phyloP scores from a whole-genome alignment of 257 asterid genomes.

The Solanum ossicruentum region DNA sequence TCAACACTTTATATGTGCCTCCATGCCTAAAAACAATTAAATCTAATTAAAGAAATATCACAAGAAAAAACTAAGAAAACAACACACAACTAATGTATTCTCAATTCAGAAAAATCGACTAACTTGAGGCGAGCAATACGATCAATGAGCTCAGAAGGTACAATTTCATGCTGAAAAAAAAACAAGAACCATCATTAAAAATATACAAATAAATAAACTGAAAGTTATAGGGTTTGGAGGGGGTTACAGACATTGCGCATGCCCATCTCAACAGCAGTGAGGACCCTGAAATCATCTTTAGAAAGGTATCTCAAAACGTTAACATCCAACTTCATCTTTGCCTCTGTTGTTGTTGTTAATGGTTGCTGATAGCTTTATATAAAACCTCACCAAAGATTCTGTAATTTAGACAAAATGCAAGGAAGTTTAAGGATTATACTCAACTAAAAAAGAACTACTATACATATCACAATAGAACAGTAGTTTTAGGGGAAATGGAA shows the following conservation, averaged over 20 bases:
- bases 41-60: not conserved
- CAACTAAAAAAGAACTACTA: not conserved
- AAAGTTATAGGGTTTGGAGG: not conserved
- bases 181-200: not conserved
- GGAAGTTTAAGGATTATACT: not conserved
- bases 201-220: not conserved
- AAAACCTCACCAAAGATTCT: not conserved
- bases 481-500: not conserved
- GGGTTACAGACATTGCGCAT: constrained; percentile 66
- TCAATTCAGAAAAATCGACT: not conserved
- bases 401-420: not conserved
- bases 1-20: constrained; percentile 91
- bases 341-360: not conserved
- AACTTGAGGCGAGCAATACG: constrained; percentile 82
- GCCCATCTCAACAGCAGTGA: constrained; percentile 96
- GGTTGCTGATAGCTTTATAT: not conserved
- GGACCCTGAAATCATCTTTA: constrained; percentile 88
- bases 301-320: constrained; percentile 68
- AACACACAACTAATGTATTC: not conserved
- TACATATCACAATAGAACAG: not conserved
- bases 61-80: not conserved
- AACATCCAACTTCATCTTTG: constrained; percentile 76
- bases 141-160: constrained; percentile 66
- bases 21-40: constrained; percentile 59
- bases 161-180: constrained; percentile 72